A percentile compares a stretch with the other conserved stretches of the same genome.
These are phyloP conservation scores for Triadica sebifera DNA, from an alignment of 345 rosid genomes.

Conservation along the genomic window DNA sequence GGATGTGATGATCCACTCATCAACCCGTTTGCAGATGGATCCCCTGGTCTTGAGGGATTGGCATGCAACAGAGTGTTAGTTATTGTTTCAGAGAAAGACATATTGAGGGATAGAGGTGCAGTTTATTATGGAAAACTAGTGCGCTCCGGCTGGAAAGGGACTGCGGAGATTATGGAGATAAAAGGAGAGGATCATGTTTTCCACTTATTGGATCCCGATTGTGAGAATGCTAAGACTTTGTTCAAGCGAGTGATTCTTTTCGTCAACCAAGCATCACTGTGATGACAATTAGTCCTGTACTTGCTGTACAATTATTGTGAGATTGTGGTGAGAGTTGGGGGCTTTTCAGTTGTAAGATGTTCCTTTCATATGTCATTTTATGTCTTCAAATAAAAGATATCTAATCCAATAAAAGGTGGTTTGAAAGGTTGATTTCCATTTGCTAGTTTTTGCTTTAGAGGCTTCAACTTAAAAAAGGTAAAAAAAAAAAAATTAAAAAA, in stretches of 20 bases:
- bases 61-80: conserved; percentile 52
- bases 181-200: conserved; percentile 71
- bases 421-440: too few species aligned
- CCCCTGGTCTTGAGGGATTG: conserved; percentile 42
- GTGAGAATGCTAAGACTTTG: conserved; percentile 49
- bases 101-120: conserved; percentile 56
- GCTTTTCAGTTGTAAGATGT: too few species aligned
- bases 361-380: not conserved
- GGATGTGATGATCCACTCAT: conserved; percentile 77
- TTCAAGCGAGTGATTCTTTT: conserved; percentile 47
- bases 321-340: too few species aligned
- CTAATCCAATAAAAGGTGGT: not conserved
- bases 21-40: conserved; percentile 64
- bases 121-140: conserved; percentile 50
- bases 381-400: not conserved
- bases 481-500: too few species aligned
- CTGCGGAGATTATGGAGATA: conserved; percentile 49
- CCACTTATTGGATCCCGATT: conserved; percentile 51
- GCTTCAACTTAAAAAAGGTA: not conserved
- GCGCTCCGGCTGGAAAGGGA: conserved; percentile 50
- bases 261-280: conserved; percentile 28
- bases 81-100: conserved; percentile 60
- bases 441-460: not conserved
- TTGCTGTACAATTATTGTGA: too few species aligned
- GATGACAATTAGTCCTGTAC: not conserved